Evolutionary conservation across 2,329 filamentous ascomycete species (phyloP).

Genomic region (Mariannaea sp.): DNA sequence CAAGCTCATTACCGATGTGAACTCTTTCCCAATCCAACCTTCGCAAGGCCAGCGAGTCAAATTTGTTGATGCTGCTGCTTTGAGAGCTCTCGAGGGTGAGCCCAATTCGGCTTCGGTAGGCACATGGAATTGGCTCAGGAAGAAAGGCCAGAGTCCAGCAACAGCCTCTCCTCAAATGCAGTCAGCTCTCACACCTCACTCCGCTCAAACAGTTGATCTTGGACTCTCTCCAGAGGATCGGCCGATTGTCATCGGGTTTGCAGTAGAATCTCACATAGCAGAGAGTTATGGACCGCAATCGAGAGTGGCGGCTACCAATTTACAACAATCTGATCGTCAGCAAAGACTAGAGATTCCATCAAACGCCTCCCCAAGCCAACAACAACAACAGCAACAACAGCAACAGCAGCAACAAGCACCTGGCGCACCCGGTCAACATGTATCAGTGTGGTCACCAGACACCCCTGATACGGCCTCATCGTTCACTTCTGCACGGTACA

Average conservation of each 20-base stretch:
- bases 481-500: conserved; percentile 48
- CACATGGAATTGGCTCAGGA: conserved; percentile 61
- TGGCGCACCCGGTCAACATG: conserved; percentile 41
- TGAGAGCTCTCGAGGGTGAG: conserved; percentile 63
- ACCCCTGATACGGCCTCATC: conserved; percentile 57
- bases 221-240: conserved; percentile 70
- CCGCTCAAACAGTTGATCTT: conserved; percentile 36
- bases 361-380: conserved; percentile 4
- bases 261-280: conserved; percentile 57
- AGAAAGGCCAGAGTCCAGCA: conserved; percentile 40
- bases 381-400: conserved; percentile 6
- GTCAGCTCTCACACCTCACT: conserved; percentile 29
- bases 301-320: conserved; percentile 52
- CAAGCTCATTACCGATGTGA: conserved; percentile 72
- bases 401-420: conserved; percentile 21
- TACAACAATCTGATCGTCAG: conserved; percentile 38
- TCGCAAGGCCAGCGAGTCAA: conserved; percentile 45
- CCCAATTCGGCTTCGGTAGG: conserved; percentile 59
- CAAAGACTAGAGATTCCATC: conserved; percentile 12
- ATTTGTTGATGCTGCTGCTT: conserved; percentile 63
- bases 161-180: conserved; percentile 36
- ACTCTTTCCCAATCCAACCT: conserved; percentile 51
- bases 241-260: conserved; percentile 75
- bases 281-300: conserved; percentile 49
- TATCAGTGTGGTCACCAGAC: conserved; percentile 65